Evolutionary conservation across 495 filamentous ascomycete genomes (phyloP).

Genomic region (Sordaria brevicollis): DNA sequence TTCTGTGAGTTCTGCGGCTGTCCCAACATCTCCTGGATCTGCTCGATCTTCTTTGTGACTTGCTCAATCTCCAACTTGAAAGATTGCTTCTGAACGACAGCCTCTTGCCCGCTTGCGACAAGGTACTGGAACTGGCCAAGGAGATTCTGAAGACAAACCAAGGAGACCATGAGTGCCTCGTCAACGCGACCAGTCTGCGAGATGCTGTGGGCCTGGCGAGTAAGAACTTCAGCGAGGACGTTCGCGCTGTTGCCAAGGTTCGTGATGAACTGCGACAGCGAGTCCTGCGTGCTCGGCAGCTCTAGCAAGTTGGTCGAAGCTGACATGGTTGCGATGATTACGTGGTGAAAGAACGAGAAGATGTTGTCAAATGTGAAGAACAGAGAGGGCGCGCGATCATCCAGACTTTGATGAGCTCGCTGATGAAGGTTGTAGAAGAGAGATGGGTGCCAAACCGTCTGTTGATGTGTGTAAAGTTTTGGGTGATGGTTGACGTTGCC

Average conservation of each 20-base stretch:
- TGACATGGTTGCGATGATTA: not conserved
- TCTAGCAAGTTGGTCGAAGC: not conserved
- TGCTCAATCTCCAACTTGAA: not conserved
- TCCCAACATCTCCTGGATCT: not conserved
- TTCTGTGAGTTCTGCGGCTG: not conserved
- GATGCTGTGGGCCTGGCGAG: not conserved
- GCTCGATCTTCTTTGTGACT: not conserved
- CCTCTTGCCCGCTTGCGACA: not conserved
- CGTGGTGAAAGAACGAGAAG: not conserved
- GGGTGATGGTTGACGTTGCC: too few relatives aligned
- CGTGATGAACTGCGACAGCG: not conserved
- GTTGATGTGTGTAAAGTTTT: too few relatives aligned
- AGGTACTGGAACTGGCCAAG: not conserved
- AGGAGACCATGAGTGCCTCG: not conserved
- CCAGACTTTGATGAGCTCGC: not conserved
- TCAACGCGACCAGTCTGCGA: not conserved
- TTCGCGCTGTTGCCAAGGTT: not conserved
- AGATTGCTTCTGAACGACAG: not conserved
- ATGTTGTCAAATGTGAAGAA: not conserved
- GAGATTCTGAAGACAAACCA: not conserved
- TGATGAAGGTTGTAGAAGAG: not conserved
- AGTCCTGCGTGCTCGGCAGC: not conserved
- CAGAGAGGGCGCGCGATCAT: not conserved
- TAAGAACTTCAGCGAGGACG: not conserved
- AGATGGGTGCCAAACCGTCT: not conserved